These are phyloP conservation scores for Plasmodium ovale DNA, from an alignment of 169 alveolate species.

Conservation along the genomic window DNA sequence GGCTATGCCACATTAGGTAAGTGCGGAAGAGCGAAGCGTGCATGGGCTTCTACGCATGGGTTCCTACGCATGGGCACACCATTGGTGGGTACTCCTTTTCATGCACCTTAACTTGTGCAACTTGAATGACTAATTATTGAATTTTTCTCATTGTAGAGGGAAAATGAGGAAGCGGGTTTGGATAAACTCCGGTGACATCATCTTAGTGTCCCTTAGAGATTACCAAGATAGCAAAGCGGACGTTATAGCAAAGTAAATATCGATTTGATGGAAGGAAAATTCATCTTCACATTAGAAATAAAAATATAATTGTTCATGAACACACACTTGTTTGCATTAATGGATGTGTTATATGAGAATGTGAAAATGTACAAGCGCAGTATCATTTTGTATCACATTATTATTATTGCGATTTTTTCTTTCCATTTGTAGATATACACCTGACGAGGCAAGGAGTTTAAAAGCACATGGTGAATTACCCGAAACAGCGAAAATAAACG, in stretches of 20 bases:
- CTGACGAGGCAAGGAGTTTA: constrained; percentile 97
- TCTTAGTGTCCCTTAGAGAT: constrained; percentile 96
- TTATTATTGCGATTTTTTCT: not conserved
- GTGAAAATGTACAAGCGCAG: too few relatives aligned
- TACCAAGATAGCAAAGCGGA: constrained; percentile 99
- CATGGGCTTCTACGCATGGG: not conserved
- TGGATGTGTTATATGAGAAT: not conserved
- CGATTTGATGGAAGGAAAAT: not conserved
- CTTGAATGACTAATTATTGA: not conserved
- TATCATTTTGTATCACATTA: too few relatives aligned
- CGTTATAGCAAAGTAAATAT: constrained; percentile 94
- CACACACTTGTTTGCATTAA: not conserved
- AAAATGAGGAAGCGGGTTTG: constrained; percentile 98
- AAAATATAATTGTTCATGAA: not conserved
- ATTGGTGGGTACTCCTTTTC: not conserved
- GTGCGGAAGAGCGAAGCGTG: not conserved
- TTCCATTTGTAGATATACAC: constrained; percentile 84
- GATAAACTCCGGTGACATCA: constrained; percentile 97
- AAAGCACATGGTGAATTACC: constrained; percentile 98
- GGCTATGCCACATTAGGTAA: constrained; percentile 97
- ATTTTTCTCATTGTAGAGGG: constrained; percentile 85
- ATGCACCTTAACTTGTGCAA: too few relatives aligned
- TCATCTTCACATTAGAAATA: not conserved
- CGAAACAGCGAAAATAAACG: constrained; percentile 95
- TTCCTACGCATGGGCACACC: not conserved